Evolutionary conservation across 495 filamentous ascomycete genomes (phyloP).

Genomic region (Darksidea phi): DNA sequence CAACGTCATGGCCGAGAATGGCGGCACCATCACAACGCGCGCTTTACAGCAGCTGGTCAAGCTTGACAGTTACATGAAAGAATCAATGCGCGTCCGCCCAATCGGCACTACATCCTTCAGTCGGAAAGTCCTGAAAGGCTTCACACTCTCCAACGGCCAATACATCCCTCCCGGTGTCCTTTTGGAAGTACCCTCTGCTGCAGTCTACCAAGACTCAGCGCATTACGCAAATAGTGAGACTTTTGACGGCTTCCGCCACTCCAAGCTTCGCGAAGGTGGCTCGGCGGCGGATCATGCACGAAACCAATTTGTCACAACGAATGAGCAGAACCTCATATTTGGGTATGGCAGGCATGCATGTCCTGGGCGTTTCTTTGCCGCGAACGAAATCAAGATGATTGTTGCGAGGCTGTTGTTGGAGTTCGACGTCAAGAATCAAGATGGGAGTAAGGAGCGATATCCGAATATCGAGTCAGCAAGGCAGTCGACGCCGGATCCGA

Average conservation of each 20-base stretch:
- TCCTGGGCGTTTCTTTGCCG: conserved; percentile 30
- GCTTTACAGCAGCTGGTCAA: conserved; percentile 31
- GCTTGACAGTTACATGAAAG: conserved; percentile 34
- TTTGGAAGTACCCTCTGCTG: conserved; percentile 23
- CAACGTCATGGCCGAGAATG: conserved; percentile 17
- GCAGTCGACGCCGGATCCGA: conserved; percentile 23
- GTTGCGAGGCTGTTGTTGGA: conserved; percentile 15
- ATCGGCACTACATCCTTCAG: conserved; percentile 22
- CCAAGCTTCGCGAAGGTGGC: conserved; percentile 15
- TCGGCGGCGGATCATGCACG: conserved; percentile 1
- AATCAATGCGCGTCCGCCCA: conserved; percentile 15
- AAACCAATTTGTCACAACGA: conserved; percentile 30
- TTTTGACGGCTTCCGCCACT: conserved; percentile 32
- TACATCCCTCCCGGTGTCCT: conserved; percentile 26
- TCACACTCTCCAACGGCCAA: conserved; percentile 33
- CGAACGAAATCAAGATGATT: conserved; percentile 35
- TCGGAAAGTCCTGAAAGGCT: conserved; percentile 28
- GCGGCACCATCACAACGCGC: conserved; percentile 22
- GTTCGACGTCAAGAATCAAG: conserved; percentile 26
- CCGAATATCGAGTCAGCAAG: conserved; percentile 2
- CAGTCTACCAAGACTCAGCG: conserved; percentile 19
- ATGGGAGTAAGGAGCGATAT: conserved; percentile 18
- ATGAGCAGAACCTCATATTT: conserved; percentile 19
- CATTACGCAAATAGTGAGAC: conserved; percentile 23
- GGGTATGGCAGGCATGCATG: conserved; percentile 30